Conservation (phyloP, 345 rosid genomes). For the Rhizophora apiculata region DNA sequence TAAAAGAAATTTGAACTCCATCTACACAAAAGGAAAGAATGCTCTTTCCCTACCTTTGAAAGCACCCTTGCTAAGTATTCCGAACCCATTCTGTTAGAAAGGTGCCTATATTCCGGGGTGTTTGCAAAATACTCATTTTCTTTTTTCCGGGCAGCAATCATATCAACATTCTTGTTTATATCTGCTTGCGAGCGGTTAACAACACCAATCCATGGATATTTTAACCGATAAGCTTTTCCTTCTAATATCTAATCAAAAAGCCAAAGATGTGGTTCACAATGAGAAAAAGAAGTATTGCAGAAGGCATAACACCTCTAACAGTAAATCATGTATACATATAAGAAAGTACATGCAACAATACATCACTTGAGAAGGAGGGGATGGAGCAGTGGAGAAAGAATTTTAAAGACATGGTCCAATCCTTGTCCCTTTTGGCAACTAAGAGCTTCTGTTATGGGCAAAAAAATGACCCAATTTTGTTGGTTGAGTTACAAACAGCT, state of each 20-base stretch:
- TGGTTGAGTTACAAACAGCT: background rate
- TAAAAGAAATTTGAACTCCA: background rate
- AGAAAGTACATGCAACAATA: too few relatives aligned
- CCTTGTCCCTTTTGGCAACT: background rate
- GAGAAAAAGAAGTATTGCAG: background rate
- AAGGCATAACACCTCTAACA: background rate
- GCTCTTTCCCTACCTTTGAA: constrained; percentile 57
- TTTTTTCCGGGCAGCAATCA: constrained; percentile 96
- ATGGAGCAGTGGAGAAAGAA: too few relatives aligned
- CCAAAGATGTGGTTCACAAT: constrained; percentile 15
- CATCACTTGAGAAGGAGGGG: too few relatives aligned
- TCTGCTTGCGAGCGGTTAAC: constrained; percentile 99
- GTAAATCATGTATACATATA: background rate
- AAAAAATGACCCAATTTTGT: background rate
- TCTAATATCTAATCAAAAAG: constrained; percentile 63
- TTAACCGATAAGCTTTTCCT: constrained; percentile 81
- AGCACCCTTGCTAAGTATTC: constrained; percentile 95
- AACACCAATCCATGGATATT: constrained; percentile 98
- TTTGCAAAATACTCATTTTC: constrained; percentile 90
- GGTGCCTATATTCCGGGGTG: constrained; percentile 93
- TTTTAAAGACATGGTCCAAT: background rate
- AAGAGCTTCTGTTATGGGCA: background rate
- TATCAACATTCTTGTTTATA: constrained; percentile 94
- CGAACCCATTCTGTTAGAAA: constrained; percentile 94
- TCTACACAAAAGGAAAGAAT: background rate